These are phyloP conservation scores for Emydomyces testavorans DNA, from an alignment of 2,329 filamentous ascomycete genomes.

Conservation along the genomic window DNA sequence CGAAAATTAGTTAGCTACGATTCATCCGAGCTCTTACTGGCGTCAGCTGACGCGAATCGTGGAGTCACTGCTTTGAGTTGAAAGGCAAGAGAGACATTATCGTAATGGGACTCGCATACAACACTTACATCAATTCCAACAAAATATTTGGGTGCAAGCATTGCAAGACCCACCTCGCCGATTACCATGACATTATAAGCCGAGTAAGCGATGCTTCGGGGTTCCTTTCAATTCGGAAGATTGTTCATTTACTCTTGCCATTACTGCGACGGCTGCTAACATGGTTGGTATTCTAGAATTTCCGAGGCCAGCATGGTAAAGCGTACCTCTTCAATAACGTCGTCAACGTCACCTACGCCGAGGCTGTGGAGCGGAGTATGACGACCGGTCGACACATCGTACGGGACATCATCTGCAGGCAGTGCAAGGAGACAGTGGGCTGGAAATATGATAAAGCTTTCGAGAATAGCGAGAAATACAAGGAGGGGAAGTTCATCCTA, in stretches of 20 bases:
- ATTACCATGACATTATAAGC: conserved; percentile 93
- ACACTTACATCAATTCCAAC: conserved; percentile 73
- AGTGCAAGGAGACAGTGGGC: conserved; percentile 85
- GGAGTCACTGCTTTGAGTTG: not conserved
- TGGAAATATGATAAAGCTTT: conserved; percentile 99
- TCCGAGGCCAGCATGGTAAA: conserved; percentile 95
- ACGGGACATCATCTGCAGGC: conserved; percentile 79
- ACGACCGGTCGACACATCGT: conserved; percentile 92
- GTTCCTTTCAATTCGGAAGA: not conserved
- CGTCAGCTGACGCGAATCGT: not conserved
- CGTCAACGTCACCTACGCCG: conserved; percentile 72
- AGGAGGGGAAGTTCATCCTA: conserved; percentile 95
- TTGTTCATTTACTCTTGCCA: not conserved
- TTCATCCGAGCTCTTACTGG: not conserved
- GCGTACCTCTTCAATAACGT: conserved; percentile 92
- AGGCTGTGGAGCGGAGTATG: conserved; percentile 93
- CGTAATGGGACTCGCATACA: conserved; percentile 77
- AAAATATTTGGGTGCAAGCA: conserved; percentile 88
- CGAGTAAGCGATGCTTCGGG: conserved; percentile 48
- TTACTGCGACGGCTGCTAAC: conserved; percentile 1
- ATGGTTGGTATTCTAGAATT: conserved; percentile 53
- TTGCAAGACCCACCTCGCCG: conserved; percentile 91
- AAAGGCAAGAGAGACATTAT: conserved; percentile 10
- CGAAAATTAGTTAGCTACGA: not conserved
- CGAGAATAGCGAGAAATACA: conserved; percentile 88